phyloP scores from a whole-genome alignment of 2,329 filamentous ascomycete species.

The Verruconis gallopava region DNA sequence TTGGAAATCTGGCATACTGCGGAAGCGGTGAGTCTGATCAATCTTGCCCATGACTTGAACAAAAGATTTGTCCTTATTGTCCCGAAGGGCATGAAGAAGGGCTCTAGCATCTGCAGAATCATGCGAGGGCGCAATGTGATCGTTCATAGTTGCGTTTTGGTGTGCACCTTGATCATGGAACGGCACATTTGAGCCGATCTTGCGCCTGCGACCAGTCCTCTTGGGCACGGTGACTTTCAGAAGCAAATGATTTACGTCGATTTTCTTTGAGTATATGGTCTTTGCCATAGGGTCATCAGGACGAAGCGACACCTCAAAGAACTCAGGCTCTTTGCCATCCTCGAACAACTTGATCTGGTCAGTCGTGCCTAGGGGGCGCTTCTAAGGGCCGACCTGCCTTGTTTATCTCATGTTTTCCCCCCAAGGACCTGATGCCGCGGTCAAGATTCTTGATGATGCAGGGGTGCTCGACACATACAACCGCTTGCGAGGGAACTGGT shows the following conservation, averaged over 20 bases:
- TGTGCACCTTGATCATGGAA: slow-evolving; percentile 27
- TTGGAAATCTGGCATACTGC: slow-evolving; percentile 69
- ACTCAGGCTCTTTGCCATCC: slow-evolving; percentile 31
- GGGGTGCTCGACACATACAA: slow-evolving; percentile 54
- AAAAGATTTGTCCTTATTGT: slow-evolving; percentile 55
- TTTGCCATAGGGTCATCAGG: slow-evolving; percentile 68
- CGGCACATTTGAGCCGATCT: slow-evolving; percentile 58
- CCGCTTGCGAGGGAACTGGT: slow-evolving; percentile 34
- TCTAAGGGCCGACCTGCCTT: slow-evolving; percentile 27
- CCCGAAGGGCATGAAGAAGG: slow-evolving; percentile 51
- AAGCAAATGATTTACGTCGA: slow-evolving; percentile 68
- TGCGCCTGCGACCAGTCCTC: slow-evolving; percentile 74
- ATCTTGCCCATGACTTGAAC: slow-evolving; percentile 61
- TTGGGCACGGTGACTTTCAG: slow-evolving; percentile 79
- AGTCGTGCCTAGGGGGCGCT: slow-evolving; percentile 11
- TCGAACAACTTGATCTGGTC: slow-evolving; percentile 30
- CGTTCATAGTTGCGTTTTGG: neutral
- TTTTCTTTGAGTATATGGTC: slow-evolving; percentile 63
- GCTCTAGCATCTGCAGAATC: slow-evolving; percentile 14
- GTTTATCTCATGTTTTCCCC: slow-evolving; percentile 41
- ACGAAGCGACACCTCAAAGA: slow-evolving; percentile 59
- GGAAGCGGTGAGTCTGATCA: slow-evolving; percentile 73
- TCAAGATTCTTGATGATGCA: slow-evolving; percentile 52
- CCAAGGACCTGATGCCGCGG: slow-evolving; percentile 49
- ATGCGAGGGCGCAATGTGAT: neutral